Base-by-base conservation (phyloP, 2,329 filamentous ascomycete genomes). In the Trichophyton simii region DNA sequence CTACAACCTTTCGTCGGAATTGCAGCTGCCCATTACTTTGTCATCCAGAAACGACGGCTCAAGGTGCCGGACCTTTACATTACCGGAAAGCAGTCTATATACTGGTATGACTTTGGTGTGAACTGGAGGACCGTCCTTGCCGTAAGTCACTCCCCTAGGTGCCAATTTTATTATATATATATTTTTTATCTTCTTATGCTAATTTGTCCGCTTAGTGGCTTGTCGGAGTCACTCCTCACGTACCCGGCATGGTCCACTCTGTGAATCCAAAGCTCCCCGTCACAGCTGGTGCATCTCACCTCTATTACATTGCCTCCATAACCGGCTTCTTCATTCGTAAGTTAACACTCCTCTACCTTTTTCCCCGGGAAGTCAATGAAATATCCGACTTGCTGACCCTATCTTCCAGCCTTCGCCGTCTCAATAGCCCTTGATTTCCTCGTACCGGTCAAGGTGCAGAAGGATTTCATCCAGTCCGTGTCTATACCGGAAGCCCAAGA, bases 11-110 rank as follows among this genome's bases (percentile, higher is more conserved):
- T 77, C 66, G 64, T 64, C 28, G 70, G 70, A 9, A 66, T 71
- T 22, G 68, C 69, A 63, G 73, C 74, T 57, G 68, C 66, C 2
- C 67, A 69, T 22, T 72, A 71, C 62, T 70, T 66, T 54, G 48
- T 72, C n/a, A 68, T 80, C 2, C 71, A 77, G 8, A 59, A 66
- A 15, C 69, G 72, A 6, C 70, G 71, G 34, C 65, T 79, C 57
- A 77, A 78, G 60, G 68, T 80, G 6, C 70, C 72, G 5, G 75
- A 79, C 61, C 71, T 80, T 1, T 80, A 78, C 78, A 73, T 67
- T 80, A 72, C 66, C 69, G 65, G 25, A 63, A 70, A 28, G 78
- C 77, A 1, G 65, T 79, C 58, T 78, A 80, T 61, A 78, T 73
- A 72, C 71, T 78, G 9, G 74, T 80, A 72, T 65, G 69, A 64